These are phyloP conservation scores for Saprolegnia diclina DNA, from an alignment of 352 stramenopile genomes.

Conservation along the genomic window DNA sequence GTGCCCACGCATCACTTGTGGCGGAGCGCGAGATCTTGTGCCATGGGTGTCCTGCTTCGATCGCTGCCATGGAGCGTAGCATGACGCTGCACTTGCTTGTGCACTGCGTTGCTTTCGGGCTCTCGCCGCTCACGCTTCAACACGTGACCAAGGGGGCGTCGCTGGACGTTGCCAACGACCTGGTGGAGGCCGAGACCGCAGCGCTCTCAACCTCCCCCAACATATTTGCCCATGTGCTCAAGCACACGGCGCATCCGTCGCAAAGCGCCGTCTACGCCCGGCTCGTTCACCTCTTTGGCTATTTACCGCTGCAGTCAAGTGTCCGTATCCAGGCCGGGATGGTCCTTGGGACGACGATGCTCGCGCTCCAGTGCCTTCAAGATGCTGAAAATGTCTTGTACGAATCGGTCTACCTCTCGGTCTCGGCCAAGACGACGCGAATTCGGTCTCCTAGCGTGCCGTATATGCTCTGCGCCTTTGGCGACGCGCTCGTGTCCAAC, in stretches of 20 bases:
- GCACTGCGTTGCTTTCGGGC: background rate
- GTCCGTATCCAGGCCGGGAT: conserved; percentile 17
- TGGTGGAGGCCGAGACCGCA: too few relatives aligned
- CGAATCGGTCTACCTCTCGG: conserved; percentile 19
- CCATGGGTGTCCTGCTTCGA: background rate
- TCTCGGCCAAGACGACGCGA: background rate
- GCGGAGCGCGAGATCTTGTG: background rate
- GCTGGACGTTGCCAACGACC: too few relatives aligned
- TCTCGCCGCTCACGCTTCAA: conserved; percentile 18
- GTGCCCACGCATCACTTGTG: background rate
- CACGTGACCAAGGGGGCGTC: too few relatives aligned
- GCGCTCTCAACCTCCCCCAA: too few relatives aligned
- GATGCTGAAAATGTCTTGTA: conserved; percentile 22
- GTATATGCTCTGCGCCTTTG: conserved; percentile 6
- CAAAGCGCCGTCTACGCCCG: conserved; percentile 5
- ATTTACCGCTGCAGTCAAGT: conserved; percentile 7
- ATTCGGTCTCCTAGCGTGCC: background rate
- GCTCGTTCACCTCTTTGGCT: background rate
- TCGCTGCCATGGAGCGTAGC: conserved; percentile 16
- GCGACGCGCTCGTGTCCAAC: conserved; percentile 9
- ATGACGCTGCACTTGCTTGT: background rate
- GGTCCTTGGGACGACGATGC: background rate
- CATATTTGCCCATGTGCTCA: too few relatives aligned
- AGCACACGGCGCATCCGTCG: too few relatives aligned
- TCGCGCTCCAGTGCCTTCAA: background rate